These are phyloP conservation scores for Suillus subaureus DNA, from an alignment of 768 basidiomycete genomes.

Conservation along the genomic window DNA sequence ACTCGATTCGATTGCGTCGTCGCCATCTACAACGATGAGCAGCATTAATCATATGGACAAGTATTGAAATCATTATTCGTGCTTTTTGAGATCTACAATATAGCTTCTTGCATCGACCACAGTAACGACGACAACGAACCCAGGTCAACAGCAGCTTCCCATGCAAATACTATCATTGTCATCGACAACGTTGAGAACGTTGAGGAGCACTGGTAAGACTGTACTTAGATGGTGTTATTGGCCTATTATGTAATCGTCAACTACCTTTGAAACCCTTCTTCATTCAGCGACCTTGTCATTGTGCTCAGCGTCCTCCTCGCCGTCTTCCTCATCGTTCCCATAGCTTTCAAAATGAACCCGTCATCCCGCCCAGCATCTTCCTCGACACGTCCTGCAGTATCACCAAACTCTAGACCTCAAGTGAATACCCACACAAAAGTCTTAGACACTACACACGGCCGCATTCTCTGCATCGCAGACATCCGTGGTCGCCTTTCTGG, in stretches of 20 bases:
- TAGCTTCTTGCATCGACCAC: not conserved
- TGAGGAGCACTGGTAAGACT: not conserved
- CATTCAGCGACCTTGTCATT: slow-evolving; percentile 9
- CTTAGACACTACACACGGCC: slow-evolving; percentile 76
- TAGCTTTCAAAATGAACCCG: slow-evolving; percentile 49
- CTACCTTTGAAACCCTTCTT: slow-evolving; percentile 11
- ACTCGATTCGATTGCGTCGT: not conserved
- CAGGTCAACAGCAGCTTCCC: not conserved
- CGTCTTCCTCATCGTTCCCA: slow-evolving; percentile 23
- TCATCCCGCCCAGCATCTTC: slow-evolving; percentile 61
- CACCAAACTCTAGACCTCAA: slow-evolving; percentile 52
- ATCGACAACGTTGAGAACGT: not conserved
- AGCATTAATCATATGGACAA: not conserved
- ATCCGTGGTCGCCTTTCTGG: slow-evolving; percentile 85
- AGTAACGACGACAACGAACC: not conserved
- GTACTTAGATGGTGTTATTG: not conserved
- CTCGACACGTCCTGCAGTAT: slow-evolving; percentile 58
- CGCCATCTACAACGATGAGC: not conserved
- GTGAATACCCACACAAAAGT: slow-evolving; percentile 79
- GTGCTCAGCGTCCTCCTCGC: slow-evolving; percentile 10
- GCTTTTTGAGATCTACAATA: not conserved
- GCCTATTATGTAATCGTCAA: slow-evolving; percentile 12
- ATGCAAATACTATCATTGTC: not conserved
- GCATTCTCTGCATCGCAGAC: slow-evolving; percentile 95
- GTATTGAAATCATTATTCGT: not conserved